Conservation (phyloP, 345 rosid genomes). For the Aquilaria malaccensis region DNA sequence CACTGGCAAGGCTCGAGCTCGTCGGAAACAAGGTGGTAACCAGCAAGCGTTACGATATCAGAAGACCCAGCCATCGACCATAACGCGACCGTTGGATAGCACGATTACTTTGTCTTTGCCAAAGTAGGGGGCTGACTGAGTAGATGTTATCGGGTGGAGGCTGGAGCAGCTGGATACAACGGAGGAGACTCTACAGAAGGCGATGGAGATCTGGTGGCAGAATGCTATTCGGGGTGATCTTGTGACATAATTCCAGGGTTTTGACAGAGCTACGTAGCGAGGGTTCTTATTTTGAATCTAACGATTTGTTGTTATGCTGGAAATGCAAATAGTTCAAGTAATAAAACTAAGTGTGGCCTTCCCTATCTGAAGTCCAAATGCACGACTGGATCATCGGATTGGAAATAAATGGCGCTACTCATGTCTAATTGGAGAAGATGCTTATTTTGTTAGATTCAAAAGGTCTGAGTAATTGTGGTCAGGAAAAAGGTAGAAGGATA, state of each 20-base stretch:
- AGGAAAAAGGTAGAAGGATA: too few species aligned
- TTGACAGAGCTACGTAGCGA: conserved; percentile 64
- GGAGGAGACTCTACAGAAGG: conserved; percentile 60
- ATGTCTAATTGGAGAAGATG: too few species aligned
- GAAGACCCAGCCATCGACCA: conserved; percentile 65
- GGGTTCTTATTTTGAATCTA: conserved; percentile 21
- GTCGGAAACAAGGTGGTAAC: conserved; percentile 85
- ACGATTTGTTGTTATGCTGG: too few species aligned
- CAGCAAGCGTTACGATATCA: conserved; percentile 81
- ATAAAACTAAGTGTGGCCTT: too few species aligned
- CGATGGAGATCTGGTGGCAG: conserved; percentile 41
- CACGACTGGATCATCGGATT: too few species aligned
- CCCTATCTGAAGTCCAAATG: too few species aligned
- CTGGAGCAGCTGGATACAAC: conserved; percentile 83
- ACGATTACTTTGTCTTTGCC: conserved; percentile 13
- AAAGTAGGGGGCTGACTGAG: conserved; percentile 10
- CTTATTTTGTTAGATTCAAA: too few species aligned
- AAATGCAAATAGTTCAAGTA: too few species aligned
- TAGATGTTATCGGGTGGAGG: conserved; percentile 43
- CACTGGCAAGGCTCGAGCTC: conserved; percentile 94
- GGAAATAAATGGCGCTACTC: too few species aligned
- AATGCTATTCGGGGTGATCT: conserved; percentile 77
- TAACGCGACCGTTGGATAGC: conserved; percentile 82
- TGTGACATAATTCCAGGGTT: conserved; percentile 44
- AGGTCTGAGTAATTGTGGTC: too few species aligned